A percentile compares a stretch with the other conserved stretches of the same genome.
These are phyloP conservation scores for Plasmodium inui DNA, from an alignment of 169 alveolate genomes.

Conservation along the genomic window DNA sequence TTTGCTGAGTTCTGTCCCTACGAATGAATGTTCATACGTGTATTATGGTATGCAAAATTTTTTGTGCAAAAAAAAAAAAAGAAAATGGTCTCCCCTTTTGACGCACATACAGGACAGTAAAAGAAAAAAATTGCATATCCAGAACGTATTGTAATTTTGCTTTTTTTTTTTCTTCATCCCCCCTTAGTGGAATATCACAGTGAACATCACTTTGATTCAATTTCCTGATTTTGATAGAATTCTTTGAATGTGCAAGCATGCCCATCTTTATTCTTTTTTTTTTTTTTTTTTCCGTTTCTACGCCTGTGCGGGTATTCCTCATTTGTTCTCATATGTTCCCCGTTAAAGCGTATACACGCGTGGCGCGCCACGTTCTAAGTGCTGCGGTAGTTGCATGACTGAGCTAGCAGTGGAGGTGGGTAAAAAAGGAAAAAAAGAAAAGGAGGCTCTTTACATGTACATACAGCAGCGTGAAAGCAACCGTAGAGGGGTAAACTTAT, in stretches of 20 bases:
- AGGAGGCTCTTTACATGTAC: neutral
- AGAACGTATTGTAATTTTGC: neutral
- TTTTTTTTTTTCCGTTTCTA: neutral
- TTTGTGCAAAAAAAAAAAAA: neutral
- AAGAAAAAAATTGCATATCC: neutral
- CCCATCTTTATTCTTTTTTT: neutral
- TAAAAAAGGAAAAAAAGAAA: neutral
- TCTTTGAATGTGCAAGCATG: neutral
- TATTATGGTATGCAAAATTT: neutral
- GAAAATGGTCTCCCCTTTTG: neutral
- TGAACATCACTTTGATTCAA: neutral
- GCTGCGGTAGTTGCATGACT: neutral
- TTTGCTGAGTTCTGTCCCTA: neutral
- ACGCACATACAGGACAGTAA: neutral
- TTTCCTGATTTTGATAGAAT: neutral
- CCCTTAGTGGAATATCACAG: neutral
- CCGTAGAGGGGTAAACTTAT: neutral
- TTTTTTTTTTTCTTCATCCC: neutral
- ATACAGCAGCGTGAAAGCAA: neutral
- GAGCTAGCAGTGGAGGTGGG: neutral
- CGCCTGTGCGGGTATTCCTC: neutral
- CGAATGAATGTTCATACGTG: neutral
- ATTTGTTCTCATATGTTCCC: neutral
- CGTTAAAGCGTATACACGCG: neutral
- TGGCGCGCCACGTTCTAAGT: neutral